Base-by-base conservation (phyloP, 768 basidiomycete species). In the Collybia sordida region DNA sequence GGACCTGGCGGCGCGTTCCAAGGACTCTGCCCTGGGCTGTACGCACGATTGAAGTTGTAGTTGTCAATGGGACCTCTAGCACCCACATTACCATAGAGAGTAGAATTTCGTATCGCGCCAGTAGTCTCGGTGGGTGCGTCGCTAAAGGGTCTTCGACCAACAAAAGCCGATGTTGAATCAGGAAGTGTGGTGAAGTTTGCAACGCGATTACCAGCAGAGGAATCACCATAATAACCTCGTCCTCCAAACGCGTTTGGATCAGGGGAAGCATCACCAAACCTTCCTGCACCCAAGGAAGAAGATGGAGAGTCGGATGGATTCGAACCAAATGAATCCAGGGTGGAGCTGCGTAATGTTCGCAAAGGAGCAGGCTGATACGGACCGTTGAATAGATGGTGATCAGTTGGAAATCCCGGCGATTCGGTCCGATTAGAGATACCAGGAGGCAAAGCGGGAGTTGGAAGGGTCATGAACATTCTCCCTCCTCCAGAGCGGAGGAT, bases 321-420 rank as follows among this genome's bases (percentile, higher is more conserved):
- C 23, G 87, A 83, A 9, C 76, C 74, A 63, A 81, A 85, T 1
- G 80, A 74, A 59, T 90, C 87, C 49, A 90, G 62, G n/a, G 84
- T 78, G n/a, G 81, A 74, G 45, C 77, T 76, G 37, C 81, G 80
- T 53, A 87, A 59, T 15, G 79, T 71, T 19, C 82, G 75, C 15
- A 81, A 72, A 45, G 87, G 87, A 42, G 82, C 75, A 40, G 87
- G 86, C 59, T 90, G 87, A 61, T 80, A 83, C 3, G 83, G 81
- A 49, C 76, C 78, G 56, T 71, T 79, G 54, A 75, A 73, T 45
- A 66, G 56, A 50, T 75, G 75, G 52, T 69, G 75, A 40, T 64
- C 67, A 27, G 71, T 60, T 59, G 68, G 71, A 40, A 62, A 59
- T 27, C 77, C 80, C 45, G 81, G 74, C 9, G 79, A 74, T n/a